These are phyloP conservation scores for Suaeda aralocaspica DNA, from an alignment of 148 eudicot genomes.

Conservation along the genomic window DNA sequence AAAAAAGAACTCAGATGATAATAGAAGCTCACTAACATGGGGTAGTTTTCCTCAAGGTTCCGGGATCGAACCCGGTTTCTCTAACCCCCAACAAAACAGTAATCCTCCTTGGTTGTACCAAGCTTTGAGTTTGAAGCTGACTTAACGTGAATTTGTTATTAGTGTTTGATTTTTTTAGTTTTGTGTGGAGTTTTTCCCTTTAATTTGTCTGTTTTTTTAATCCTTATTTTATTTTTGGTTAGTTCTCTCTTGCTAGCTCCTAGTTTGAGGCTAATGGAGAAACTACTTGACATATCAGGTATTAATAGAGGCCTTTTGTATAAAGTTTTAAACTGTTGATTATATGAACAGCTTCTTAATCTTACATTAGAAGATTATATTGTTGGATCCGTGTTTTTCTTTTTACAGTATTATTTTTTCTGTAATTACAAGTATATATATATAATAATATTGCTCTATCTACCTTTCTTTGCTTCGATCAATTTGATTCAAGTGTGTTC, in stretches of 20 bases:
- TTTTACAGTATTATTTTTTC: too few relatives aligned
- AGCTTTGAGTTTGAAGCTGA: conserved; percentile 56
- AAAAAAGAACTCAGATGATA: conserved; percentile 22
- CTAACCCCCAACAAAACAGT: conserved; percentile 21
- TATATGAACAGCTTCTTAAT: background rate
- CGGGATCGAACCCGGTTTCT: conserved; percentile 26
- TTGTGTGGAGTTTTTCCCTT: conserved; percentile 10
- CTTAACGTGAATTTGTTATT: conserved; percentile 22
- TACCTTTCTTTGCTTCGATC: too few relatives aligned
- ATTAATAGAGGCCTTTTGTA: conserved; percentile 4
- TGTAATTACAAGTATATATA: too few relatives aligned
- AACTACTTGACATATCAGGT: background rate
- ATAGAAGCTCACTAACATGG: background rate
- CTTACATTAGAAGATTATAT: conserved; percentile 1
- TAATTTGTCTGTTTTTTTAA: background rate
- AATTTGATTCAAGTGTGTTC: too few relatives aligned
- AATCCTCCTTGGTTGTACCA: conserved; percentile 68
- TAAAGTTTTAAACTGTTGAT: conserved; percentile 6
- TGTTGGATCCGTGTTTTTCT: background rate
- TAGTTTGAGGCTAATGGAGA: background rate
- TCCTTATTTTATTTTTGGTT: background rate
- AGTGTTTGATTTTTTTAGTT: conserved; percentile 3
- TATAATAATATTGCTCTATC: too few relatives aligned
- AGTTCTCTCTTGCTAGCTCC: background rate
- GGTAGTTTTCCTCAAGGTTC: conserved; percentile 29